Evolutionary conservation across 2,329 filamentous ascomycete species (phyloP).

Genomic region (Colletotrichum graminicola): DNA sequence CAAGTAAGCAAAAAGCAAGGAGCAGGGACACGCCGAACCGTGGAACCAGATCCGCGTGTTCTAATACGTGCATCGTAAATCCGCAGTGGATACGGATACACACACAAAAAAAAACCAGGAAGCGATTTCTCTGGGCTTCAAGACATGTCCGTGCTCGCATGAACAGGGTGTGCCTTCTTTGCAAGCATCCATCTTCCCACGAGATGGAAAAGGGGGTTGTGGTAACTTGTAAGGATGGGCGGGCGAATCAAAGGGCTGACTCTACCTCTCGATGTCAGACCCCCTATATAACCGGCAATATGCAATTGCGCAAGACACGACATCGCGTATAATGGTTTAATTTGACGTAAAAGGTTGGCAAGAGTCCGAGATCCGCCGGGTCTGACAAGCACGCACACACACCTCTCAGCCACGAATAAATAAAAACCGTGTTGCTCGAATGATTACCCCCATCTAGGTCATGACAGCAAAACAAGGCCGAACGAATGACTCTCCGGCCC

Average conservation of each 20-base stretch:
- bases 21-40: background rate
- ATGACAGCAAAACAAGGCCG: background rate
- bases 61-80: background rate
- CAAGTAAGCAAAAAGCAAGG: background rate
- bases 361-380: background rate
- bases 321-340: background rate
- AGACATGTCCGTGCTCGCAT: background rate
- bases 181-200: constrained; percentile 4
- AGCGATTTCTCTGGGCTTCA: background rate
- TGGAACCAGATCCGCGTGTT: background rate
- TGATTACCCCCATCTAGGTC: background rate
- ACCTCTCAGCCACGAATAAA: background rate
- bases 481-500: background rate
- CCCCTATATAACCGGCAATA: background rate
- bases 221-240: background rate
- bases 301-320: background rate
- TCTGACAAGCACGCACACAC: background rate
- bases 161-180: background rate
- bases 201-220: background rate
- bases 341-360: background rate
- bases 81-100: background rate
- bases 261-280: background rate
- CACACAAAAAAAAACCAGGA: background rate
- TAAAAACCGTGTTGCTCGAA: background rate
- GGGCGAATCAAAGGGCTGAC: constrained; percentile 1